Conservation (phyloP, 306 rosid genomes). For the Fagus sylvatica region DNA sequence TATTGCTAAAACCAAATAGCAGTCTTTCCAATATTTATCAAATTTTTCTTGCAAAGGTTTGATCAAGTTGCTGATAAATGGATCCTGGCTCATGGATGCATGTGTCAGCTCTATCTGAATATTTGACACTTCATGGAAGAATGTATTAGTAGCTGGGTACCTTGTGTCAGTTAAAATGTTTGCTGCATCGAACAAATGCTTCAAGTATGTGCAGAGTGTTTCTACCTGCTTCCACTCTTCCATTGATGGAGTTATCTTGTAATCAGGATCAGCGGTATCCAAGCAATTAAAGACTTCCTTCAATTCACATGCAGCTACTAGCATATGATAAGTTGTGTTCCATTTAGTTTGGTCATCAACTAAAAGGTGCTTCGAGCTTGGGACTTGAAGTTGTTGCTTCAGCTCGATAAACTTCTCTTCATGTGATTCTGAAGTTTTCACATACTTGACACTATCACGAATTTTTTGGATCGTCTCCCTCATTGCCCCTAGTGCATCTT, state of each 20-base stretch:
- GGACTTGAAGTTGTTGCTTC: constrained; percentile 77
- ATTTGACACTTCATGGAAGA: constrained; percentile 67
- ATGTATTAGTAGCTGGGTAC: constrained; percentile 69
- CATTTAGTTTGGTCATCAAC: constrained; percentile 71
- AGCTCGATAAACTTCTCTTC: constrained; percentile 70
- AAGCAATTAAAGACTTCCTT: constrained; percentile 83
- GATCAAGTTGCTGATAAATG: constrained; percentile 57
- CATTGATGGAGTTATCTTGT: constrained; percentile 45
- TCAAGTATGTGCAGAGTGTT: constrained; percentile 64
- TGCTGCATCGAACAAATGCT: constrained; percentile 69
- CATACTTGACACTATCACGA: constrained; percentile 80
- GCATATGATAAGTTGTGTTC: constrained; percentile 88
- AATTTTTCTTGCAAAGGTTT: constrained; percentile 68
- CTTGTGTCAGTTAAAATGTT: constrained; percentile 45
- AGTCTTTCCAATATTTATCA: constrained; percentile 81
- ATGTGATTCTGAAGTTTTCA: constrained; percentile 60
- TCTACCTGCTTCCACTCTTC: constrained; percentile 82
- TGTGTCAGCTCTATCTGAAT: constrained; percentile 63
- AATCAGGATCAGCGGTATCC: constrained; percentile 58
- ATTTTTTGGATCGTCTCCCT: constrained; percentile 56
- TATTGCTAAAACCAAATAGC: constrained; percentile 71
- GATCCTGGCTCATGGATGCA: constrained; percentile 68
- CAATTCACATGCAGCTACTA: constrained; percentile 73
- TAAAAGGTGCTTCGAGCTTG: constrained; percentile 54
- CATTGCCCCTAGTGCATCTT: constrained; percentile 48